Evolutionary conservation across 2,329 filamentous ascomycete species (phyloP), one percentile per base, ranked within the genome.

Genomic region (Ophiostoma sp.): DNA sequence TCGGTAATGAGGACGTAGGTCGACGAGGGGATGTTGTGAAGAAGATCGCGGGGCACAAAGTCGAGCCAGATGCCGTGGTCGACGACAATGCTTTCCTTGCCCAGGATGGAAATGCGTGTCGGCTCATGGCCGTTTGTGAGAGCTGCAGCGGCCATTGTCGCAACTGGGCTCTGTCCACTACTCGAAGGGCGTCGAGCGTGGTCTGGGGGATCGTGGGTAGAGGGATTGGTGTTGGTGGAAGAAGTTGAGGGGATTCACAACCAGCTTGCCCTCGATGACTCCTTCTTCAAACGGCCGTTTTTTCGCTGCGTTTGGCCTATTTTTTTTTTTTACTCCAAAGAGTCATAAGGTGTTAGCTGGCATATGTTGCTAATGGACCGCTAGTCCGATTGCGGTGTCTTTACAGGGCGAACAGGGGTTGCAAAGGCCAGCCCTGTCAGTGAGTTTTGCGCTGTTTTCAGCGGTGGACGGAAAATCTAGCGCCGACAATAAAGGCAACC

Each of bases 1-100:
- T 99, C 96, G 82, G 96, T 98, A 79, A 99, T 93, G 75, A 99
- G 91, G 74, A 98, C 92, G 81, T 98, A 99, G 75, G 95, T 98
- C 22, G 94, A 97, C 25, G 95, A 96, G 69, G 88, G 83, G 75
- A 96, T 86, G 80, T 92, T 93, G 72, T 87, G 83, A 75, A 98
- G 86, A 73, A 99, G 87, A 82, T 99, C 95, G 77, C 90, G 84
- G 71, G 91, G 90, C 76, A 98, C 91, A 81, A 93, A 96, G 80
- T 88, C 88, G 76, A 91, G 89, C 93, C 95, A 98, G 72, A 99
- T 89, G 76, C 92, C 93, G 81, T 97, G 94, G 81, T 98, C 94
- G 79, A 98, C 91, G 76, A 98, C 87, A 78, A 99, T 98, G 79
- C 92, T 92, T 78, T 97, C 93, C 79, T 93, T 92, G 77, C 94